These are phyloP conservation scores for Ascocoryne sarcoides DNA, from an alignment of 2,329 filamentous ascomycete genomes.

Conservation along the genomic window DNA sequence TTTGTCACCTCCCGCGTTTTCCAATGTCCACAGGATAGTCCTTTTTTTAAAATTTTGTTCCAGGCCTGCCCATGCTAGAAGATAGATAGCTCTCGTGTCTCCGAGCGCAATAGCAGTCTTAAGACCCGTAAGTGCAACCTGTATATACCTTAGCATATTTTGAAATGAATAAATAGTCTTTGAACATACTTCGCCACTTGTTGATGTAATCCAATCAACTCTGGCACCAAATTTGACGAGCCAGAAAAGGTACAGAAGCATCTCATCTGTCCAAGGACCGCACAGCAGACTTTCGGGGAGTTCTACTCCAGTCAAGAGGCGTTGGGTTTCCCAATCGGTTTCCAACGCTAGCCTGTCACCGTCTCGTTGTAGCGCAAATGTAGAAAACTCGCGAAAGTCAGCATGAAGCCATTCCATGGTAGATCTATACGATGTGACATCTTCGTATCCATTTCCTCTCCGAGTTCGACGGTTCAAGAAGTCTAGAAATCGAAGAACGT, in stretches of 20 bases:
- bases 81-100: slow-evolving; percentile 14
- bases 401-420: slow-evolving; percentile 9
- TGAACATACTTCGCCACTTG: slow-evolving; percentile 24
- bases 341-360: not conserved
- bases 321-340: slow-evolving; percentile 2
- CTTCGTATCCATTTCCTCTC: too few relatives aligned
- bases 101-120: slow-evolving; percentile 17
- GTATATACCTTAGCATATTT: slow-evolving; percentile 2
- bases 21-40: slow-evolving; percentile 12
- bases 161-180: not conserved
- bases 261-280: slow-evolving; percentile 25
- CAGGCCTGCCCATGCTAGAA: slow-evolving; percentile 17
- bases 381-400: slow-evolving; percentile 14
- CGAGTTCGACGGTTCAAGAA: too few relatives aligned
- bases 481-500: too few relatives aligned
- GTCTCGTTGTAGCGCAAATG: slow-evolving; percentile 3
- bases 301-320: slow-evolving; percentile 13
- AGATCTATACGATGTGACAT: too few relatives aligned
- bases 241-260: slow-evolving; percentile 23
- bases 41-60: slow-evolving; percentile 9
- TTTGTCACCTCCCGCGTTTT: slow-evolving; percentile 16
- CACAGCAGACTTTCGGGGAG: slow-evolving; percentile 25
- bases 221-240: slow-evolving; percentile 20
- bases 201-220: slow-evolving; percentile 22
- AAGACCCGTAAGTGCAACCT: slow-evolving; percentile 20